phyloP scores from a whole-genome alignment of 2,329 filamentous ascomycete species.

The Trichoderma sp. region DNA sequence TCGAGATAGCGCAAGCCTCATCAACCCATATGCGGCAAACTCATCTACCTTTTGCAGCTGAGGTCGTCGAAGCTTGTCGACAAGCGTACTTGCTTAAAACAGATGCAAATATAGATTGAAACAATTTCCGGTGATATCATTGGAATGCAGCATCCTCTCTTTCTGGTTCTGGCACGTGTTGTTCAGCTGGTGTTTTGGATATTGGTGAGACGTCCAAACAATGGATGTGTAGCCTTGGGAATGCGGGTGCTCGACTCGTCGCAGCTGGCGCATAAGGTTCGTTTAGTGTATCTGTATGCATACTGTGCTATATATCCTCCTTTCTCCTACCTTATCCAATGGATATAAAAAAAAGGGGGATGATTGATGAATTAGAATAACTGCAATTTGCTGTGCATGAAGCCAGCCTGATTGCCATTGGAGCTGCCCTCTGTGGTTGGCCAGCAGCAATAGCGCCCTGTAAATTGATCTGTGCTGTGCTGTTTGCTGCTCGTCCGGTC shows the following conservation, averaged over 20 bases:
- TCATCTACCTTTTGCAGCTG: not conserved
- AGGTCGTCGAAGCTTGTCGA: not conserved
- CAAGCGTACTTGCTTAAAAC: not conserved
- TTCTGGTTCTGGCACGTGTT: not conserved
- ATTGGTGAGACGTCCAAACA: not conserved
- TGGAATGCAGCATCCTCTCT: not conserved
- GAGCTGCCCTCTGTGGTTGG: not conserved
- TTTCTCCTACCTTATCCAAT: not conserved
- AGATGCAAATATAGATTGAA: not conserved
- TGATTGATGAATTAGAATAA: not conserved
- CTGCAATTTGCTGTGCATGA: not conserved
- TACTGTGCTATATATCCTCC: not conserved
- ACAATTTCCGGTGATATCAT: not conserved
- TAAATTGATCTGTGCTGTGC: not conserved
- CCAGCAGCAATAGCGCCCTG: not conserved
- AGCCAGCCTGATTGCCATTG: not conserved
- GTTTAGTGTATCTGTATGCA: not conserved
- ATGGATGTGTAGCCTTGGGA: not conserved
- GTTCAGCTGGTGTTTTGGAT: slow-evolving; percentile 4
- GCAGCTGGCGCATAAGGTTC: not conserved
- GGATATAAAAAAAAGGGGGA: not conserved
- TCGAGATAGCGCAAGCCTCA: not conserved
- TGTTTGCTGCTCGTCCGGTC: not conserved
- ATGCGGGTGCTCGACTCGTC: not conserved
- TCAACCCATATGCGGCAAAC: not conserved